A percentile compares a stretch with the other conserved stretches of the same genome.
These are phyloP conservation scores for Coemansia pectinata DNA, from an alignment of 192 early-diverging fungal genomes.

Conservation along the genomic window DNA sequence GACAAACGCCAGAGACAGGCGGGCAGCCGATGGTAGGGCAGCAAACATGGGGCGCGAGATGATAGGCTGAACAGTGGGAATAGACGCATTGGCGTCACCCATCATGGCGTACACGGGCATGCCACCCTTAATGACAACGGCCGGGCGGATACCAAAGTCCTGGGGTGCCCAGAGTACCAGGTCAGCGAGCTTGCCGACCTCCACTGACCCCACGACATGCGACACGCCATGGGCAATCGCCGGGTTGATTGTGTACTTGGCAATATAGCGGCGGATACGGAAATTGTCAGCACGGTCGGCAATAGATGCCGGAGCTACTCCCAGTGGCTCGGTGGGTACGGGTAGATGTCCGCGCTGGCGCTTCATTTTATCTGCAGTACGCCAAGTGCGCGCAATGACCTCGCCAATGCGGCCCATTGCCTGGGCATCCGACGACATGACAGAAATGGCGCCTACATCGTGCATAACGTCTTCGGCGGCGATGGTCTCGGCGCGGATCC, in stretches of 20 bases:
- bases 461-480: conserved; percentile 96
- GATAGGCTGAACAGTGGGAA: conserved; percentile 92
- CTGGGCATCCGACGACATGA: conserved; percentile 92
- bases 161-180: conserved; percentile 82
- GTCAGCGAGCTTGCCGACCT: conserved; percentile 94
- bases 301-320: conserved; percentile 32
- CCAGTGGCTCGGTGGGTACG: conserved; percentile 19
- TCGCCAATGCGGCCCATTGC: conserved; percentile 98
- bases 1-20: conserved; percentile 77
- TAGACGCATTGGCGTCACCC: conserved; percentile 94
- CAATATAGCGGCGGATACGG: conserved; percentile 85
- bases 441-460: conserved; percentile 91
- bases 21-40: conserved; percentile 60
- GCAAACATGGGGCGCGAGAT: conserved; percentile 87
- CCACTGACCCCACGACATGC: conserved; percentile 90
- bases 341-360: conserved; percentile 68
- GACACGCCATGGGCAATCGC: conserved; percentile 85
- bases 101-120: conserved; percentile 82
- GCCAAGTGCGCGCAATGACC: conserved; percentile 90
- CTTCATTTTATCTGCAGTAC: conserved; percentile 96
- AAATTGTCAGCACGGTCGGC: conserved; percentile 78
- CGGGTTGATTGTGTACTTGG: conserved; percentile 98
- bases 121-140: conserved; percentile 87
- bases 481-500: conserved; percentile 97
- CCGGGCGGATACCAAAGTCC: conserved; percentile 88